Base-by-base conservation (phyloP, 768 basidiomycete species). In the Suillus subaureus region DNA sequence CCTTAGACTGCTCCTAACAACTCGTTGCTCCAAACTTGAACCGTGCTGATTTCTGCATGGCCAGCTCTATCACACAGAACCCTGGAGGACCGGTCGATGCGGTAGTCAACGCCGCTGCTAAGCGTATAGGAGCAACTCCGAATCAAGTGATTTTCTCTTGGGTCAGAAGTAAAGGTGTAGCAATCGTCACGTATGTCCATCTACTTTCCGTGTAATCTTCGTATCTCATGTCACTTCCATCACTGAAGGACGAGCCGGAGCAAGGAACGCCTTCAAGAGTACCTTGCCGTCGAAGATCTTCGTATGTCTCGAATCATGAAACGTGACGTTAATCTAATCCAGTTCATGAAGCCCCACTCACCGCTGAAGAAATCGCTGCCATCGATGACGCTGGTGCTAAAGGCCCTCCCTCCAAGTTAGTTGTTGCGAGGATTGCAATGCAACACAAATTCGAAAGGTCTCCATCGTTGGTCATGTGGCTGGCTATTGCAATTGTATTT, bases 131-230 rank as follows among this genome's bases (percentile, higher is more conserved):
- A 11, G 84, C 84, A 23, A 84, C 84, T 4, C 81, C 87, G 0
- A 84, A 83, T 1, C 92, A 93, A 70, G 86, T 91, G 39, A 77
- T 93, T 33, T 83, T 93, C 61, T 77, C 83, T 1, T 93, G 92
- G 91, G 86, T 87, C 2, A 83, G 80, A 70, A 81, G 83, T 37
- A 93, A 93, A 72, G 87, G 87, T 39, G 85, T 81, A 2, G 86
- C 87, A 8, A 84, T 91, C 60, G 87, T 91, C 66, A 92, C 90
- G 88, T 88, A 72, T 16, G 61, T 43, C 56, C 33, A 11, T 47
- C 31, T 37, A 21, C 21, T 31, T 42, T 55, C 4, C 21, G n/a
- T n/a, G 21, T n/a, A 26, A 23, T 28, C 15, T 12, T 49, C 39
- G 15, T n/a, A 4, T 62, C 40, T 42, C 73, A 63, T 52, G 15